These are phyloP conservation scores for Pterocarpus santalinus DNA, from an alignment of 306 rosid genomes.

Conservation along the genomic window DNA sequence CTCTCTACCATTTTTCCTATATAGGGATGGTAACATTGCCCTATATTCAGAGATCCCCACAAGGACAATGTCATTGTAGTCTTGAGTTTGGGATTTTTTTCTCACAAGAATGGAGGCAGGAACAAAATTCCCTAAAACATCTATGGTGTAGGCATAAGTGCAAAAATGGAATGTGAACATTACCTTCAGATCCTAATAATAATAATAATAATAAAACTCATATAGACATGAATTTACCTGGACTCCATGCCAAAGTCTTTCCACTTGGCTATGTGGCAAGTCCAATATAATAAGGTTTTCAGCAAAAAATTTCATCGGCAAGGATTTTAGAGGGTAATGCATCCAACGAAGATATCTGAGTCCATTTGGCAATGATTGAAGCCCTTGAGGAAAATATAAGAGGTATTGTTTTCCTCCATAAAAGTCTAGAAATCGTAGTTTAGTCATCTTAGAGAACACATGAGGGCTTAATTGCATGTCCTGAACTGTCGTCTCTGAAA, in stretches of 20 bases:
- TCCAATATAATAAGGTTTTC: slow-evolving; percentile 41
- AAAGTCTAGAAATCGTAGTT: slow-evolving; percentile 31
- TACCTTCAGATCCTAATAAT: not conserved
- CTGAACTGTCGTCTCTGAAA: not conserved
- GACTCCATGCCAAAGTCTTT: slow-evolving; percentile 38
- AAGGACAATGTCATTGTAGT: too few relatives aligned
- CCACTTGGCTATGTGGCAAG: slow-evolving; percentile 27
- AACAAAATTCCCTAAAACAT: too few relatives aligned
- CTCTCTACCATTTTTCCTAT: too few relatives aligned
- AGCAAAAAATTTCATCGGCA: slow-evolving; percentile 33
- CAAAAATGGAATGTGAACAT: not conserved
- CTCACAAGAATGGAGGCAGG: too few relatives aligned
- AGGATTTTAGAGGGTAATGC: slow-evolving; percentile 40
- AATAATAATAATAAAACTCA: too few relatives aligned
- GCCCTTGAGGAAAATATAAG: slow-evolving; percentile 38
- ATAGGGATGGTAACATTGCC: too few relatives aligned
- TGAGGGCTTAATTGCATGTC: not conserved
- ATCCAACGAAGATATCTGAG: slow-evolving; percentile 45
- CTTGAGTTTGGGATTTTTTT: too few relatives aligned
- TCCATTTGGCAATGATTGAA: slow-evolving; percentile 13
- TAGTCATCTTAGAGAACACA: slow-evolving; percentile 37
- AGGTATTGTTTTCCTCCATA: not conserved
- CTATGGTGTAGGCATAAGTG: not conserved
- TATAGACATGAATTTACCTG: slow-evolving; percentile 24
- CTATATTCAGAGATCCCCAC: too few relatives aligned